A percentile compares a stretch with the other conserved stretches of the same genome.
Conservation (phyloP, 805 yeast genomes). For the Saccharomyces paradoxus region DNA sequence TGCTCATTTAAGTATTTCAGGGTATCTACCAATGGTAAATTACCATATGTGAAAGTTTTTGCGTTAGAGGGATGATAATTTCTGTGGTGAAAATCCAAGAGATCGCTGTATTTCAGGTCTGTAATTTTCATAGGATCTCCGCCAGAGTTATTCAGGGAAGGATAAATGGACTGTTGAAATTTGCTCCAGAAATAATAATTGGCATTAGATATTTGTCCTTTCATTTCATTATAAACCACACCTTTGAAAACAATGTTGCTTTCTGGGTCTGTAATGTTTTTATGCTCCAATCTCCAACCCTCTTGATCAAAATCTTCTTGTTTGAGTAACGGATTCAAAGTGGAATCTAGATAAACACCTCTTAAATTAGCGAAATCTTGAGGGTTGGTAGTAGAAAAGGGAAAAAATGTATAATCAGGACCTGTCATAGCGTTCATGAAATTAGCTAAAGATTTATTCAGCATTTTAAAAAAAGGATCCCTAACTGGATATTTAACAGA, state of each 20-base stretch:
- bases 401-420: constrained; percentile 89
- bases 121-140: constrained; percentile 87
- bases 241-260: constrained; percentile 78
- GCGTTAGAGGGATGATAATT: constrained; percentile 90
- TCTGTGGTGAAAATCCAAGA: constrained; percentile 63
- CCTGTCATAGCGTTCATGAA: constrained; percentile 99
- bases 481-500: constrained; percentile 85
- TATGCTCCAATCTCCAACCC: constrained; percentile 93
- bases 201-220: constrained; percentile 88
- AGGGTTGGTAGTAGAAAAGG: constrained; percentile 87
- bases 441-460: constrained; percentile 85
- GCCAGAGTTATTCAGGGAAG: constrained; percentile 81
- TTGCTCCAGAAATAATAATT: constrained; percentile 78
- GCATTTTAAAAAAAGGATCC: constrained; percentile 97
- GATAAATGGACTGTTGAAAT: constrained; percentile 76
- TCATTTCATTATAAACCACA: constrained; percentile 97
- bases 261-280: constrained; percentile 43
- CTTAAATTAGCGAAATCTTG: constrained; percentile 76
- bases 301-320: constrained; percentile 85
- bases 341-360: constrained; percentile 82
- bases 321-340: constrained; percentile 69
- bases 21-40: constrained; percentile 55
- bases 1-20: constrained; percentile 47
- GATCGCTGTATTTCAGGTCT: constrained; percentile 60
- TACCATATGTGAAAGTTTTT: constrained; percentile 80